Evolutionary conservation across 352 stramenopile genomes (phyloP).

Genomic region (Globisporangium nunn): DNA sequence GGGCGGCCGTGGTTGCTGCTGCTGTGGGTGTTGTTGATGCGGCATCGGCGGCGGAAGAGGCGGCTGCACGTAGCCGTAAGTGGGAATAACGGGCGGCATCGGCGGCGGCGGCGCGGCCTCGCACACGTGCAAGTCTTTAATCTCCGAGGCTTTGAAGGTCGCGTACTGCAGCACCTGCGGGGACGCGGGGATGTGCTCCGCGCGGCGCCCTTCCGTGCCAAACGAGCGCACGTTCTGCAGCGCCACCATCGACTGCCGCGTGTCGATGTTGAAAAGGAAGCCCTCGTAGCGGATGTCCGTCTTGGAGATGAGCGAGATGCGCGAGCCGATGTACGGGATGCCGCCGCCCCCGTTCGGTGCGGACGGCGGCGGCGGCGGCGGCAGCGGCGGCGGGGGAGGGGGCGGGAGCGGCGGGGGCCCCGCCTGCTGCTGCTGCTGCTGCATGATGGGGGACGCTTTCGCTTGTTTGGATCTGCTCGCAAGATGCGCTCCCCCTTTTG

Average conservation of each 20-base stretch:
- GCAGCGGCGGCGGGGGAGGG: conserved; percentile 11
- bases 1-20: conserved; percentile 11
- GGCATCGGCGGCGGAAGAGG: conserved; percentile 4
- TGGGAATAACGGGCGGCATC: neutral
- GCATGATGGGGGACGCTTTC: neutral
- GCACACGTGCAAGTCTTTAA: conserved; percentile 82
- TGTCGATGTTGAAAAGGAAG: conserved; percentile 85
- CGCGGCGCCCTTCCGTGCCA: conserved; percentile 69
- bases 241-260: conserved; percentile 73
- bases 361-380: neutral
- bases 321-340: conserved; percentile 79
- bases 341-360: conserved; percentile 13
- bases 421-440: neutral
- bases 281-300: conserved; percentile 86
- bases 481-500: neutral
- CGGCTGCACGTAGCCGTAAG: conserved; percentile 9
- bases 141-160: conserved; percentile 79
- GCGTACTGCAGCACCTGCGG: conserved; percentile 70
- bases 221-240: conserved; percentile 79
- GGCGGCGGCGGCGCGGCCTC: conserved; percentile 44
- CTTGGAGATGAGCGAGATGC: conserved; percentile 82
- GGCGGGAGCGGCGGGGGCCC: conserved; percentile 9
- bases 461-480: neutral
- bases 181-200: conserved; percentile 68
- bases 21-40: neutral